Evolutionary conservation across 2,329 filamentous ascomycete species (phyloP).

Genomic region (Myrmaecium sp.): DNA sequence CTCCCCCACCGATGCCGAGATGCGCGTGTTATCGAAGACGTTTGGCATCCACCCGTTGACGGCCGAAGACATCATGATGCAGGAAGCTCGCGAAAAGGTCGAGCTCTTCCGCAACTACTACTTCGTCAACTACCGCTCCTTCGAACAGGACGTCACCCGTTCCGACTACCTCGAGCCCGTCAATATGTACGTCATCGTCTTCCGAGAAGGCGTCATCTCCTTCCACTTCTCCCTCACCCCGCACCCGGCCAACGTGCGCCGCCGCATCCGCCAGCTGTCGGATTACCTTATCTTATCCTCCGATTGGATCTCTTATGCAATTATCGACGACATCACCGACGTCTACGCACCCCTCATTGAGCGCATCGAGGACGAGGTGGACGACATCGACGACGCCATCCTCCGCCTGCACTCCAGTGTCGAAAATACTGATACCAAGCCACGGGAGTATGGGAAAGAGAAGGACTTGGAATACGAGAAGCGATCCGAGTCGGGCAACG

Average conservation of each 20-base stretch:
- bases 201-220: slow-evolving; percentile 83
- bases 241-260: slow-evolving; percentile 87
- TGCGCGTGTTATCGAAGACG: slow-evolving; percentile 81
- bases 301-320: slow-evolving; percentile 96
- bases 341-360: slow-evolving; percentile 87
- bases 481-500: slow-evolving; percentile 15
- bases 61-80: slow-evolving; percentile 90
- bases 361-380: slow-evolving; percentile 86
- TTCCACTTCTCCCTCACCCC: slow-evolving; percentile 92
- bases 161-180: slow-evolving; percentile 88
- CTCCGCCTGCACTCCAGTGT: slow-evolving; percentile 54
- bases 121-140: slow-evolving; percentile 95
- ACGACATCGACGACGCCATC: slow-evolving; percentile 90
- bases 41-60: slow-evolving; percentile 95
- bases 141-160: slow-evolving; percentile 82
- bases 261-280: slow-evolving; percentile 79
- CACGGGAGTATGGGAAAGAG: slow-evolving; percentile 10
- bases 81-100: slow-evolving; percentile 94
- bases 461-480: slow-evolving; percentile 16
- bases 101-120: slow-evolving; percentile 97
- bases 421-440: slow-evolving; percentile 27
- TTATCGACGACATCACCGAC: slow-evolving; percentile 97
- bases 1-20: slow-evolving; percentile 80
- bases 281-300: slow-evolving; percentile 87
- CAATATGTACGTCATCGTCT: slow-evolving; percentile 95